Base-by-base conservation (phyloP, 2,329 filamentous ascomycete genomes). In the Ambrosiella xylebori region DNA sequence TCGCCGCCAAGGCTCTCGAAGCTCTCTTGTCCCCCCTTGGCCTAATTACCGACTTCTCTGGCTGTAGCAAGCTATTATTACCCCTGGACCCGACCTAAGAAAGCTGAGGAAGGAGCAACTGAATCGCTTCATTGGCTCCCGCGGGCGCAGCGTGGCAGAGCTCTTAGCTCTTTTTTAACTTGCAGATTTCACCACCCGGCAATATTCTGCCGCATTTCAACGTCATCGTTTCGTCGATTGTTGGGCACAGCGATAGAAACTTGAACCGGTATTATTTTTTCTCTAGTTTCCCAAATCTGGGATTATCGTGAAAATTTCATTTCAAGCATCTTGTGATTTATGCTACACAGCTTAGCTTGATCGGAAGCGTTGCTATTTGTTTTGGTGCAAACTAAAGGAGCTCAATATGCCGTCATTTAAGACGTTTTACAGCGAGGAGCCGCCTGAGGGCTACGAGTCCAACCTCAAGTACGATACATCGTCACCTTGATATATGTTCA, bases 351-450 rank as follows among this genome's bases (percentile, higher is more conserved):
- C 45, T 15, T 11, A 15, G n/a, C n/a, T 50, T 15, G 35, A 19
- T 50, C 45, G 15, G n/a, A 27, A 15, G 45, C n/a, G 8, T 11
- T 15, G 7, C 15, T 5, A n/a, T 11, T 27, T 8, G 6, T 27
- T 19, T 19, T 50, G 45, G 35, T 9, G 11, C 45, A 11, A 50
- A n/a, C 35, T 15, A 17, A 39, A 35, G 17, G n/a, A 39, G 54
- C 38, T 57, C 35, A n/a, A 19, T 38, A 59, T 59, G 58, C 58
- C 58, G n/a, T 59, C 58, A 13, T 59, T 59, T 35, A 59, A 57
- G 54, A 59, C 58, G 4, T 59, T 59, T 27, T 59, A 59, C 13
- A 59, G 49, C 40, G 58, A 59, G 38, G 58, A 57, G 35, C 58
- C 58, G 39, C 58, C 58, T 27, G 58, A 59, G 50, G 58, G 58